Conservation (phyloP, 2,329 filamentous ascomycete species). For the Fusarium secorum region DNA sequence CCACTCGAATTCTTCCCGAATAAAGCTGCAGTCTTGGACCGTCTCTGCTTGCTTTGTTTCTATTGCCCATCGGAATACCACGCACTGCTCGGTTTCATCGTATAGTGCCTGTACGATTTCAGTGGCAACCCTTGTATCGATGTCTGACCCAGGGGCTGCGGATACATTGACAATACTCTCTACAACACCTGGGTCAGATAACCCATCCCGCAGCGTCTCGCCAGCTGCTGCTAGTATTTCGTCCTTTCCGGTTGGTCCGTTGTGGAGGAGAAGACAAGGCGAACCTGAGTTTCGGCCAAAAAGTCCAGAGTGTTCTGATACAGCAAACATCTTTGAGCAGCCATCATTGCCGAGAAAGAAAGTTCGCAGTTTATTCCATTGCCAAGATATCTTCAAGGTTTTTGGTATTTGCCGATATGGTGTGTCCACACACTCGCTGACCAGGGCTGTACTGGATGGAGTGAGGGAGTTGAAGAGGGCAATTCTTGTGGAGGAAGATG, state of each 20-base stretch:
- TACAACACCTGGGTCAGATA: slow-evolving; percentile 15
- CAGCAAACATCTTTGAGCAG: slow-evolving; percentile 29
- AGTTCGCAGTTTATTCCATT: slow-evolving; percentile 31
- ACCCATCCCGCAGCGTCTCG: slow-evolving; percentile 18
- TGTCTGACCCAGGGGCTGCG: slow-evolving; percentile 15
- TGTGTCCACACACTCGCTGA: slow-evolving; percentile 23
- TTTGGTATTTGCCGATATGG: slow-evolving; percentile 25
- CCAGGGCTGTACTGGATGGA: slow-evolving; percentile 28
- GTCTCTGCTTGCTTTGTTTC: slow-evolving; percentile 17
- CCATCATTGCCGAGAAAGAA: slow-evolving; percentile 28
- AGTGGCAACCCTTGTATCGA: slow-evolving; percentile 17
- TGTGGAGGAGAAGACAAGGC: slow-evolving; percentile 28
- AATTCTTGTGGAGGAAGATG: slow-evolving; percentile 24
- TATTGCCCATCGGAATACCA: slow-evolving; percentile 30
- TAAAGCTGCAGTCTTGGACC: slow-evolving; percentile 12
- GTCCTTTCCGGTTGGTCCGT: slow-evolving; percentile 25
- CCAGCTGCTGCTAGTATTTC: slow-evolving; percentile 27
- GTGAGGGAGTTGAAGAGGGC: slow-evolving; percentile 29
- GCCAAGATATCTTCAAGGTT: slow-evolving; percentile 30
- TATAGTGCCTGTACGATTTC: slow-evolving; percentile 28
- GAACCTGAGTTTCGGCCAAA: slow-evolving; percentile 15
- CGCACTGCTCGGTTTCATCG: slow-evolving; percentile 16
- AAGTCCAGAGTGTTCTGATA: slow-evolving; percentile 30
- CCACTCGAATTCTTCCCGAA: slow-evolving; percentile 30
- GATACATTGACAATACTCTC: slow-evolving; percentile 30